Conservation (phyloP, 129 eudicot genomes). For the Chrysanthemum lavandulifolium region DNA sequence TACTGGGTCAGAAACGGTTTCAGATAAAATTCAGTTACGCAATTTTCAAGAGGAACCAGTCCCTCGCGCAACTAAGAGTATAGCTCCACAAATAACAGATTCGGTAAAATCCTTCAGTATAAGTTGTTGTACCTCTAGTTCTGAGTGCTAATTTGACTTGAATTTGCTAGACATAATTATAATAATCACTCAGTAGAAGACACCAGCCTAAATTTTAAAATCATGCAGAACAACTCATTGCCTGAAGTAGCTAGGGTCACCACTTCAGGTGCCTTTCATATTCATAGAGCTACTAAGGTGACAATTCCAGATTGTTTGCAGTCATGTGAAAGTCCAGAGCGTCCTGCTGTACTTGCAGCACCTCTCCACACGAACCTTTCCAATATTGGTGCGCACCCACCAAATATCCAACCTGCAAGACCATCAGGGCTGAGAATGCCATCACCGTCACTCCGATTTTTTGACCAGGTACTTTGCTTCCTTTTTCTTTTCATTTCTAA, state of each 20-base stretch:
- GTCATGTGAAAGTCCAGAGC: slow-evolving; percentile 28
- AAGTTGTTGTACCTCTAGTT: neutral
- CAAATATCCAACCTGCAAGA: slow-evolving; percentile 32
- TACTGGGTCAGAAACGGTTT: slow-evolving; percentile 35
- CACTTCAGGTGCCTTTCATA: slow-evolving; percentile 18
- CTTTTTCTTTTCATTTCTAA: slow-evolving; percentile 27
- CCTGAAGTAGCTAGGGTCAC: slow-evolving; percentile 24
- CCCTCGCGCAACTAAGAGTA: slow-evolving; percentile 29
- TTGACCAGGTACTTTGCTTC: slow-evolving; percentile 56
- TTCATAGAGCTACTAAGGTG: slow-evolving; percentile 24
- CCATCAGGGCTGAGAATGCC: slow-evolving; percentile 96
- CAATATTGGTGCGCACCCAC: slow-evolving; percentile 19
- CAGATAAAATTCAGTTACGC: slow-evolving; percentile 23
- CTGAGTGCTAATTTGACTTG: neutral
- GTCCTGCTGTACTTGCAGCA: slow-evolving; percentile 18
- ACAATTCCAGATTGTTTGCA: slow-evolving; percentile 20
- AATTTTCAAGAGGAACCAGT: slow-evolving; percentile 10
- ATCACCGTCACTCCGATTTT: slow-evolving; percentile 85
- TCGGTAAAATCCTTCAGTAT: slow-evolving; percentile 40
- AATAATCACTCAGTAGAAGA: slow-evolving; percentile 14
- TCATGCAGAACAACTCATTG: slow-evolving; percentile 43
- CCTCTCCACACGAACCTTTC: neutral
- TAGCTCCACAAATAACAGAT: slow-evolving; percentile 33
- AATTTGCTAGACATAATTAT: slow-evolving; percentile 16
- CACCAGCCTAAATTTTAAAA: neutral